Percentiles rank a stretch among this genome's conserved stretches.
These are phyloP conservation scores for Lentithecium fluviatile DNA, from an alignment of 495 filamentous ascomycete species.

Conservation along the genomic window DNA sequence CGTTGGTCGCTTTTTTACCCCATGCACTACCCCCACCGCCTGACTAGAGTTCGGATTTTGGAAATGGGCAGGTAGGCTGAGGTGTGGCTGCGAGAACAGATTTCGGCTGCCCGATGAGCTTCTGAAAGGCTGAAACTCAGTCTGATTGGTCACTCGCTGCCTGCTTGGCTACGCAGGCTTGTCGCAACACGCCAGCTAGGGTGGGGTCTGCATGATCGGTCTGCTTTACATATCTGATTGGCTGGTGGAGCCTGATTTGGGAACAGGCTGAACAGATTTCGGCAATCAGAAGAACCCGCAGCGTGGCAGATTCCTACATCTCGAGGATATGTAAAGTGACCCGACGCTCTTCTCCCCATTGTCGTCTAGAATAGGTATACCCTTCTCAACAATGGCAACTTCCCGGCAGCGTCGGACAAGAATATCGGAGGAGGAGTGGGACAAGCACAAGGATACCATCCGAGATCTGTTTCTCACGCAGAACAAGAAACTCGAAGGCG, in stretches of 20 bases:
- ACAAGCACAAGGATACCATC: neutral
- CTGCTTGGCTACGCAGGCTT: neutral
- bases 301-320: too few species aligned
- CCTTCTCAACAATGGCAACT: neutral
- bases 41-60: too few species aligned
- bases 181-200: neutral
- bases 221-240: neutral
- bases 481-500: neutral
- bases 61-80: too few species aligned
- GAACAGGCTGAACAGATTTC: conserved; percentile 5
- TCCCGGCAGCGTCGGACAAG: neutral
- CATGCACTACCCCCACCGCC: too few species aligned
- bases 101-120: too few species aligned
- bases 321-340: neutral
- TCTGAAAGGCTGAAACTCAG: neutral
- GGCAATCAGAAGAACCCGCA: neutral
- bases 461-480: neutral
- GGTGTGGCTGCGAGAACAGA: too few species aligned
- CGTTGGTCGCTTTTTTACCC: too few species aligned
- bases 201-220: neutral
- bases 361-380: neutral
- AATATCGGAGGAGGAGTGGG: conserved; percentile 1
- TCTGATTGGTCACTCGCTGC: neutral
- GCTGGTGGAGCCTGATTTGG: conserved; percentile 1
- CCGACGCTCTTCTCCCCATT: neutral